Evolutionary conservation across 2,329 filamentous ascomycete species (phyloP).

Genomic region (Zymoseptoria tritici): DNA sequence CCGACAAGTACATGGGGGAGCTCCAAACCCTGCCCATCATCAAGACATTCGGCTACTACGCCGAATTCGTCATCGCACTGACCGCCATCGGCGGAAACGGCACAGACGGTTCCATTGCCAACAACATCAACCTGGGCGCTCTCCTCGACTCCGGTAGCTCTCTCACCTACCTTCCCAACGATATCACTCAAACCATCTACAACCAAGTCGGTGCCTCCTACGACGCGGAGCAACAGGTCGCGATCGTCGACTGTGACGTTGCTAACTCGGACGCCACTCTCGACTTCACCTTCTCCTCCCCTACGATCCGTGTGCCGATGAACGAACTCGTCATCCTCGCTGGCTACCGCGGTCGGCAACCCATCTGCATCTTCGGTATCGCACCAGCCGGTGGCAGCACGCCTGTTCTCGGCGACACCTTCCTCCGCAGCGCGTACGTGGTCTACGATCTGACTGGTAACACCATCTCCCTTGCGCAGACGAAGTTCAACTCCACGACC

Average conservation of each 20-base stretch:
- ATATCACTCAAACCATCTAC: constrained; percentile 45
- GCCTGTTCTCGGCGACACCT: constrained; percentile 54
- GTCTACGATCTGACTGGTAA: constrained; percentile 56
- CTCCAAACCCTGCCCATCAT: constrained; percentile 56
- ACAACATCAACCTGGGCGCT: constrained; percentile 43
- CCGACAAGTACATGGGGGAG: constrained; percentile 60
- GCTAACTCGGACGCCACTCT: constrained; percentile 44
- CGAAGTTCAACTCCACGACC: constrained; percentile 50
- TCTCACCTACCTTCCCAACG: constrained; percentile 59
- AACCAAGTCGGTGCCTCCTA: constrained; percentile 35
- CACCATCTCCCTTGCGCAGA: constrained; percentile 54
- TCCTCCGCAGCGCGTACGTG: constrained; percentile 55
- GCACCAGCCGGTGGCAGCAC: constrained; percentile 41
- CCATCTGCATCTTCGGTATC: constrained; percentile 46
- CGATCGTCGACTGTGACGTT: constrained; percentile 48
- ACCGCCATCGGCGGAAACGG: constrained; percentile 41
- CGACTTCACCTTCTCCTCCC: constrained; percentile 51
- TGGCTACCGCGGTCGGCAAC: constrained; percentile 33
- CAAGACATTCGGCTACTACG: constrained; percentile 40
- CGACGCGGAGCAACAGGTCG: constrained; percentile 35
- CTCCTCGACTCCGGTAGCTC: constrained; percentile 72
- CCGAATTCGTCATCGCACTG: constrained; percentile 47
- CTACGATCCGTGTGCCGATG: constrained; percentile 48
- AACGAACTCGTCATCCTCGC: constrained; percentile 50
- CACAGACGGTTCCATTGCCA: constrained; percentile 37